Evolutionary conservation across 1,139 yeast genomes (phyloP), one percentile per base, ranked within the genome.

Genomic region (Geotrichum australiense): DNA sequence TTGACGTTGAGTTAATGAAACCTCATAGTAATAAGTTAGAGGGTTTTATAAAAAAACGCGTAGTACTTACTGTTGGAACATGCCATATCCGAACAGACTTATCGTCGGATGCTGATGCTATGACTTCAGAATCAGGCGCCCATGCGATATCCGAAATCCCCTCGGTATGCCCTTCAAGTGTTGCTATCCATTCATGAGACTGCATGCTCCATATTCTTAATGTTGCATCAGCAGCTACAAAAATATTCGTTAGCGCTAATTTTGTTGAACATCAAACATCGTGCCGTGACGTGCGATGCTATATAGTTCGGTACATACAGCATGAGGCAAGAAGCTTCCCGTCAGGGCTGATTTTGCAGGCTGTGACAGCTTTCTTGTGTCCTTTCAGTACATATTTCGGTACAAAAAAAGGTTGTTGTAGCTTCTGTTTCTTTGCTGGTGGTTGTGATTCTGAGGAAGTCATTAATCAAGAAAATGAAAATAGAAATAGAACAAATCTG

Each of bases 31-130:
- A n/a, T n/a, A n/a, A n/a, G 5, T 20, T 12, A 5, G n/a, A 5
- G 8, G 21, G 25, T 15, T 24, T 10, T n/a, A 14, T 11, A 22
- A 5, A 20, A 16, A 30, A 6, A 22, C 18, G n/a, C n/a, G 8
- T n/a, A n/a, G 19, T 19, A 21, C 38, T 24, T 19, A 35, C 40
- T 12, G 52, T 49, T 29, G 59, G 55, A 2, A 79, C 59, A 40
- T 80, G 73, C 86, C 94, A 86, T 3, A 91, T 64, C 32, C 91
- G 70, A 5, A 89, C 71, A 0, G 94, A 79, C 49, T 78, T 69
- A 60, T 91, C 98, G 57, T 91, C 97, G 0, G 94, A 81, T 1
- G 82, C 91, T 0, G 94, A 76, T 2, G 94, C 96, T 4, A 91
- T 49, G 37, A 80, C 74, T 45, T 69, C 66, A n/a, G 82, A 71